Base-by-base conservation (phyloP, 805 yeast species). In the Wickerhamiella shivajii region DNA sequence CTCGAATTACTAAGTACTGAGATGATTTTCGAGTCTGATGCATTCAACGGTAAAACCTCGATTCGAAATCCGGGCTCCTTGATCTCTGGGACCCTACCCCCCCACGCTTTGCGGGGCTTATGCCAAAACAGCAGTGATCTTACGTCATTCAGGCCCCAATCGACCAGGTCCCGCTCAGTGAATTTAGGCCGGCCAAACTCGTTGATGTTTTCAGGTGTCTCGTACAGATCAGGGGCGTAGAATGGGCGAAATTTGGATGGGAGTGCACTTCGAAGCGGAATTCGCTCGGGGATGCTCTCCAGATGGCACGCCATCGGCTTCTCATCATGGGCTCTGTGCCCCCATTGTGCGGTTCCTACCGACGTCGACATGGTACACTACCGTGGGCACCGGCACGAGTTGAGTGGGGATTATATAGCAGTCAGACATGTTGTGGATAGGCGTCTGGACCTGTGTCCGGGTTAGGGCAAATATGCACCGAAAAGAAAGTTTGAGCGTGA, bases 111-210 rank as follows among this genome's bases (percentile, higher is more conserved):
- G 32, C 54, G 56, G 24, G 67, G 43, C 17, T 50, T 54, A 20
- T 62, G 66, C 15, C 73, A 60, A 18, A 77, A 71, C 23, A 77
- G 55, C 18, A 76, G 51, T 2, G 83, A 72, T 27, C 87, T 57
- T 13, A 74, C 56, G 49, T 76, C 85, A 51, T 77, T 77, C 32
- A 74, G 47, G 30, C 67, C 73, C 87, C 87, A 77, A 50, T 75
- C 77, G 17, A 71, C 56, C 25, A 77, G 57, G 11, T 67, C 70
- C 34, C 83, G 57, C 40, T 66, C 67, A 0, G 81, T 25, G 28
- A 13, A 25, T 14, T n/a, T 25, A 6, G 28, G 28, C 10, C 28
- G 28, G 18, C 18, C 18, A n/a, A 25, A 25, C 18, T 25, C 7
- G 28, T 25, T 25, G 18, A 25, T 25, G 10, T 12, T 25, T 5